Evolutionary conservation across 1,284 basidiomycete genomes (phyloP).

Genomic region (Rhodotorula sp.): DNA sequence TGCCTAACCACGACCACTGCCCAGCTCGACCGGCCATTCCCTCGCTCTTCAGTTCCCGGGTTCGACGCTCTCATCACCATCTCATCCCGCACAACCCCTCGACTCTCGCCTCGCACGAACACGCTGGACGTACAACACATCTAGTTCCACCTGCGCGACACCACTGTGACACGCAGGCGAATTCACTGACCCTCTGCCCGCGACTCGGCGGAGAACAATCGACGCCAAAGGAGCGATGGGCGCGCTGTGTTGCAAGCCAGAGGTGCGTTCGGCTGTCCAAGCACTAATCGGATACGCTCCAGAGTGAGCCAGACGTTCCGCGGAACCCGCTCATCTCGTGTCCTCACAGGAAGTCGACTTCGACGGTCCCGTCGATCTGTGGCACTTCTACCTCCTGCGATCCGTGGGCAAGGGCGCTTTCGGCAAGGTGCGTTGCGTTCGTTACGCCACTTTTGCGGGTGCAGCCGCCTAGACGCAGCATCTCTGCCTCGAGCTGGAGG

Average conservation of each 20-base stretch:
- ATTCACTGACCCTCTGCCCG: too few relatives aligned
- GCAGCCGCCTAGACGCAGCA: background rate
- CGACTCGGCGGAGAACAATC: too few relatives aligned
- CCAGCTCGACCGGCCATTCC: too few relatives aligned
- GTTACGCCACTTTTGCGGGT: background rate
- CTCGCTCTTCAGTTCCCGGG: too few relatives aligned
- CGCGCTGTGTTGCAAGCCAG: constrained; percentile 56
- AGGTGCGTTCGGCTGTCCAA: constrained; percentile 47
- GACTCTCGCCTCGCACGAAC: background rate
- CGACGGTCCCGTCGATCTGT: constrained; percentile 93
- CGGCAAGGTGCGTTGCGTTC: constrained; percentile 70
- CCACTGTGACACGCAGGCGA: background rate
- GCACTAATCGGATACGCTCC: background rate
- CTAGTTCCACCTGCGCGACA: background rate
- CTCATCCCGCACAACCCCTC: too few relatives aligned
- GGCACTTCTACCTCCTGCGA: constrained; percentile 89
- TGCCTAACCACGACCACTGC: too few relatives aligned
- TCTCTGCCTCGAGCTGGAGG: background rate
- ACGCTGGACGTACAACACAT: background rate
- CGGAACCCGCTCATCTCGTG: constrained; percentile 7
- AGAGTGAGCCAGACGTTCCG: background rate
- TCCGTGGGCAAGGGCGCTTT: constrained; percentile 94
- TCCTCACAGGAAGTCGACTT: constrained; percentile 84
- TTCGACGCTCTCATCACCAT: background rate
- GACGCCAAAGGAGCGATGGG: constrained; percentile 50